Evolutionary conservation across 345 rosid genomes (phyloP).

Genomic region (Mercurialis annua): DNA sequence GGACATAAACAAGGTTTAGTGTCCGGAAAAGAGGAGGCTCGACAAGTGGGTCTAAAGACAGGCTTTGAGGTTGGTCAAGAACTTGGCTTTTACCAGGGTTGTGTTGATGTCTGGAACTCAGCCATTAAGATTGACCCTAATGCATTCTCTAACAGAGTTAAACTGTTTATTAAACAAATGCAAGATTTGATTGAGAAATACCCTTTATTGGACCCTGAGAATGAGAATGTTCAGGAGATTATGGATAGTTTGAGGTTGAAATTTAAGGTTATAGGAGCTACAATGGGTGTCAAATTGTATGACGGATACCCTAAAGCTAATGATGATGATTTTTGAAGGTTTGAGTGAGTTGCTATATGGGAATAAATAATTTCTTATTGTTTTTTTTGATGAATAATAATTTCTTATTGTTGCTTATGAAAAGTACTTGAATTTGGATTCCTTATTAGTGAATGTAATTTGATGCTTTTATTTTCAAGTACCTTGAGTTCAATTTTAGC

Average conservation of each 20-base stretch:
- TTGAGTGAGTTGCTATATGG: conserved; percentile 25
- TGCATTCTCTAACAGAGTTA: conserved; percentile 51
- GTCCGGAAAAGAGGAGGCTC: conserved; percentile 59
- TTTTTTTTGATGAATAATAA: background rate
- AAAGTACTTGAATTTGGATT: background rate
- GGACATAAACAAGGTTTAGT: conserved; percentile 52
- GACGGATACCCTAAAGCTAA: too few relatives aligned
- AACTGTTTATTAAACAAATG: conserved; percentile 54
- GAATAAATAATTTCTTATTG: background rate
- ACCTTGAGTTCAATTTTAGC: background rate
- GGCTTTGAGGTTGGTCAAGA: conserved; percentile 83
- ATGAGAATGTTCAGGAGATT: conserved; percentile 54
- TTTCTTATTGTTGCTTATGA: background rate
- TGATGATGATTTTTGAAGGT: conserved; percentile 47
- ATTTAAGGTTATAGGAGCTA: conserved; percentile 59
- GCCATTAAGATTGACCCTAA: conserved; percentile 42
- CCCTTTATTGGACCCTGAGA: conserved; percentile 64
- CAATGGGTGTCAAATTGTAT: conserved; percentile 53
- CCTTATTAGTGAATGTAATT: background rate
- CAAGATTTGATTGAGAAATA: conserved; percentile 47
- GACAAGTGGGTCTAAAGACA: conserved; percentile 49
- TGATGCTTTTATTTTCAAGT: background rate
- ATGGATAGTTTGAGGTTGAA: conserved; percentile 57
- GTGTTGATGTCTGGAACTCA: conserved; percentile 64
- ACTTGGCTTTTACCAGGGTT: conserved; percentile 73